These are phyloP conservation scores for Chalciporus sp. DNA, from an alignment of 1,284 basidiomycete species.

Conservation along the genomic window DNA sequence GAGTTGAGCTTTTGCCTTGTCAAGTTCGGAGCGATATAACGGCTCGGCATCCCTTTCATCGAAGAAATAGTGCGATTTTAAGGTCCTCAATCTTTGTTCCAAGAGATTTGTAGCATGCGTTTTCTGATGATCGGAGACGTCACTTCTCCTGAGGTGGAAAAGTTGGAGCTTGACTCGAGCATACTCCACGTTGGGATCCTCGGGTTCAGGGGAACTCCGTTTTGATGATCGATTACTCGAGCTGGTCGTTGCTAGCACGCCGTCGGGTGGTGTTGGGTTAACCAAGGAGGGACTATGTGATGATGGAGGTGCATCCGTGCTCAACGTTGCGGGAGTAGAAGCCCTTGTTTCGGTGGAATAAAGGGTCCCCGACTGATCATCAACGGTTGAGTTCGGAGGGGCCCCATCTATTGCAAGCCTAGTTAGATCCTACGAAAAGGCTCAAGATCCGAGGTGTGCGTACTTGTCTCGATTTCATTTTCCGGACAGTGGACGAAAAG, in stretches of 20 bases:
- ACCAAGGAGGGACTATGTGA: conserved; percentile 9
- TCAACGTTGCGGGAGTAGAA: conserved; percentile 24
- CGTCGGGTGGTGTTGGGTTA: conserved; percentile 20
- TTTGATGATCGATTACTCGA: conserved; percentile 27
- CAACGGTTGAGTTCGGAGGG: conserved; percentile 3
- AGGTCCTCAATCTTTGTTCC: conserved; percentile 52
- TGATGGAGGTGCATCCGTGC: conserved; percentile 43
- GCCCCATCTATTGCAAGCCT: conserved; percentile 11
- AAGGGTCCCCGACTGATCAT: conserved; percentile 1
- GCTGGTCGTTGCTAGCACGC: conserved; percentile 9
- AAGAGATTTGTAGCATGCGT: conserved; percentile 33
- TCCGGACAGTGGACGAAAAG: conserved; percentile 70
- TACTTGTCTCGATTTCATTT: conserved; percentile 55
- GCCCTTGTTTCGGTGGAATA: background rate
- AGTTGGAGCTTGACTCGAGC: conserved; percentile 60
- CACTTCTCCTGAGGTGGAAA: conserved; percentile 39
- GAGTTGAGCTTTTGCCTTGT: conserved; percentile 50
- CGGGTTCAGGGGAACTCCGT: conserved; percentile 39
- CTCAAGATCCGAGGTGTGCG: conserved; percentile 8
- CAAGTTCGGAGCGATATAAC: conserved; percentile 57
- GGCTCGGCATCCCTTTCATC: conserved; percentile 68
- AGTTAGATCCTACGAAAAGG: conserved; percentile 5
- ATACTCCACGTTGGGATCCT: conserved; percentile 67
- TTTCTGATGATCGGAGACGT: conserved; percentile 5
- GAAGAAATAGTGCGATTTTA: conserved; percentile 78